These are phyloP conservation scores for Chalara sp. DNA, from an alignment of 2,329 filamentous ascomycete species.

Conservation along the genomic window DNA sequence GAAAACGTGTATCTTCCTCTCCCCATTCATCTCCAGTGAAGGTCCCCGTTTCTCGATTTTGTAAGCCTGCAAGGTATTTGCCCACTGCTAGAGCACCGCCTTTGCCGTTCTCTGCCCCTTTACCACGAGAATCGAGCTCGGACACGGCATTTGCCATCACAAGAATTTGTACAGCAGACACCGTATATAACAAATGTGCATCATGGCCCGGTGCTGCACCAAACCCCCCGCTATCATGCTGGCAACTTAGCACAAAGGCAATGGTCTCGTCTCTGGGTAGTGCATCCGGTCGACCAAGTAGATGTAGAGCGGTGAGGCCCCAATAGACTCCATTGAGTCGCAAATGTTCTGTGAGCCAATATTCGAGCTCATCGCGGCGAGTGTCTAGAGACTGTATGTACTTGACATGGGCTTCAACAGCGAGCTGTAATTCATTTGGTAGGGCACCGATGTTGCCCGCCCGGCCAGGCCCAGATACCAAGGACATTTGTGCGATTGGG, in stretches of 20 bases:
- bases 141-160: conserved; percentile 79
- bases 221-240: conserved; percentile 84
- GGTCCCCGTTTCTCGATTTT: conserved; percentile 74
- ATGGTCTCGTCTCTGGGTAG: conserved; percentile 76
- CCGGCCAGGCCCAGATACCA: conserved; percentile 26
- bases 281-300: conserved; percentile 74
- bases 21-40: conserved; percentile 96
- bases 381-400: conserved; percentile 93
- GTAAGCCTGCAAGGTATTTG: conserved; percentile 74
- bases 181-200: conserved; percentile 91
- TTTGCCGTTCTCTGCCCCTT: conserved; percentile 27
- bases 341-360: conserved; percentile 95
- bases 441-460: conserved; percentile 15
- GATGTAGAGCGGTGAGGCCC: conserved; percentile 83
- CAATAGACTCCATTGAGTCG: conserved; percentile 95
- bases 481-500: conserved; percentile 19
- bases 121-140: conserved; percentile 60
- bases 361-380: conserved; percentile 89
- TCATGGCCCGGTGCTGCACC: conserved; percentile 92
- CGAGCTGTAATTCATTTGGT: conserved; percentile 27
- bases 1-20: conserved; percentile 88
- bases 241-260: conserved; percentile 91
- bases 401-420: conserved; percentile 60
- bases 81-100: conserved; percentile 64
- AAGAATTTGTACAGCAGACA: conserved; percentile 90